Conservation (phyloP, 805 yeast genomes). For the Zygoascus tannicola region DNA sequence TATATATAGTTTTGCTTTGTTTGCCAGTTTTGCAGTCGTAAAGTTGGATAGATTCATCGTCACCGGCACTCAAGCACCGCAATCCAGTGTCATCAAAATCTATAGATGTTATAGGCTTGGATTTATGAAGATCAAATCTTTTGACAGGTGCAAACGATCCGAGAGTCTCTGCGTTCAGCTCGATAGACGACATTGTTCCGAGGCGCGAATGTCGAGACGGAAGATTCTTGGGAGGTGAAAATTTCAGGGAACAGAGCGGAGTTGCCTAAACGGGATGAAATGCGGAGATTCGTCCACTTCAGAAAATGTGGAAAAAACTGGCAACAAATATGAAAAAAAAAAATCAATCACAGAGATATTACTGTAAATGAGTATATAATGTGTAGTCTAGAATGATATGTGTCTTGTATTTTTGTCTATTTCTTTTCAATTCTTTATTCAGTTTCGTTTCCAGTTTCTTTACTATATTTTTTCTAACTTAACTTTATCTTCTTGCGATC, state of each 20-base stretch:
- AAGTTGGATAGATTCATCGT: constrained; percentile 75
- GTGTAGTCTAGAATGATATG: too few relatives aligned
- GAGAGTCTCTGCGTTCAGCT: constrained; percentile 7
- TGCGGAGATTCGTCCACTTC: too few relatives aligned
- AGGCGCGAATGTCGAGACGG: neutral
- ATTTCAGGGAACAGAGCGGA: neutral
- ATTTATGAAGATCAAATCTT: constrained; percentile 37
- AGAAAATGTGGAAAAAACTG: too few relatives aligned
- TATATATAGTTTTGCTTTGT: constrained; percentile 51
- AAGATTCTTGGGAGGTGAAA: neutral
- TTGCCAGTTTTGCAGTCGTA: constrained; percentile 68
- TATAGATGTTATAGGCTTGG: constrained; percentile 29
- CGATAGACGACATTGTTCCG: neutral
- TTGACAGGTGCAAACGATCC: constrained; percentile 36
- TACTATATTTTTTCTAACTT: too few relatives aligned
- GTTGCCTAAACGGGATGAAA: too few relatives aligned
- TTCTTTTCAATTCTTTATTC: too few relatives aligned
- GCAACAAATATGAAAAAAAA: too few relatives aligned
- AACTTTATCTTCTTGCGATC: too few relatives aligned
- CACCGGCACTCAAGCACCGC: constrained; percentile 70
- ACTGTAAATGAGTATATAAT: too few relatives aligned
- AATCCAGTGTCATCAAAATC: constrained; percentile 83
- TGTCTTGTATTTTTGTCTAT: too few relatives aligned
- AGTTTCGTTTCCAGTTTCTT: too few relatives aligned
- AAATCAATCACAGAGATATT: too few relatives aligned